Evolutionary conservation across 2,329 filamentous ascomycete genomes (phyloP), one percentile per base, ranked within the genome.

Genomic region (Sarocladiaceae sp.): DNA sequence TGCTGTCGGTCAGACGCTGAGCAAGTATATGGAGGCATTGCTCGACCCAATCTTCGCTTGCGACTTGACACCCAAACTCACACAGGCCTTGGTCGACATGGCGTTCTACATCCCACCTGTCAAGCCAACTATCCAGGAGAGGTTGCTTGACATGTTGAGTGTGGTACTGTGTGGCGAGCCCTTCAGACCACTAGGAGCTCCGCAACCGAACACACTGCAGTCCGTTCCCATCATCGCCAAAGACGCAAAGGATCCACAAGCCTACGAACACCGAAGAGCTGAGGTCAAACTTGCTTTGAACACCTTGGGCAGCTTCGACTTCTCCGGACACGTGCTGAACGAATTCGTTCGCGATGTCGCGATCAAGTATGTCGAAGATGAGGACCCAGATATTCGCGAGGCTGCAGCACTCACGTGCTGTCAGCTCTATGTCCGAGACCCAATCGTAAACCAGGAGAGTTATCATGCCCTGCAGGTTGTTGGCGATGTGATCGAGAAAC

Each of bases 301-400:
- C 56, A 98, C 94, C 0, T 73, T 98, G 1, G 94, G 93, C n/a
- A 96, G 89, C 59, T 98, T 98, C 57, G 93, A 98, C 62, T 98
- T 98, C 58, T 83, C 76, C 49, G 83, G 88, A 2, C 89, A 97
- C 57, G 85, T 96, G 13, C 70, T 99, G 13, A 99, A 99, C 56
- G 94, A 99, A 61, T 99, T 99, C 54, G 93, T 98, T 21, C 86
- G 93, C 19, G 93, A 99, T 59, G 93, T 98, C 41, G 93, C 94
- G 3, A 94, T 98, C 58, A 93, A 91, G 61, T 99, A 96, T 55
- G 91, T 98, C 33, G 91, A 98, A 54, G 93, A 95, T 51, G 91
- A 97, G 54, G 94, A 95, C 55, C 77, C 88, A 0, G 87, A 94
- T 51, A 96, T 95, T 42, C 82, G 93, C 48, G 91, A 95, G 64